phyloP scores from a whole-genome alignment of 768 basidiomycete genomes.

The Atractiella rhizophila region DNA sequence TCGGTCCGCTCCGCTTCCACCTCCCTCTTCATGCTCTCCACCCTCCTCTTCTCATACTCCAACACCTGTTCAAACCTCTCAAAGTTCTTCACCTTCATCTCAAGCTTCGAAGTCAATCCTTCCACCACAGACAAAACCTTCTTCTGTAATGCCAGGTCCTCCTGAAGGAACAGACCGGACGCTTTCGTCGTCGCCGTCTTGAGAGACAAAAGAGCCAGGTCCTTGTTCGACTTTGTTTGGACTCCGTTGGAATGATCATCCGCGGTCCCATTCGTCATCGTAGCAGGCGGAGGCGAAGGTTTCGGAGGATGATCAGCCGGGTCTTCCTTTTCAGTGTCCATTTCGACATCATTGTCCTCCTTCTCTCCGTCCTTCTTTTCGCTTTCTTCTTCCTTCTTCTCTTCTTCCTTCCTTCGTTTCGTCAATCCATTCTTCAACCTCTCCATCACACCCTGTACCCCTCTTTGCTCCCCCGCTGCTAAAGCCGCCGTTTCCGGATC shows the following conservation, averaged over 20 bases:
- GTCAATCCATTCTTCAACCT: conserved; percentile 23
- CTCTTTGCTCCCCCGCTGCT: conserved; percentile 69
- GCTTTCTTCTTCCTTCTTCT: conserved; percentile 10
- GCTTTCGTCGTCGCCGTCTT: conserved; percentile 73
- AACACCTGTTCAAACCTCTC: conserved; percentile 77
- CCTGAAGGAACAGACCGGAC: conserved; percentile 46
- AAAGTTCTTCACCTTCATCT: conserved; percentile 81
- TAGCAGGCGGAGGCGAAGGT: conserved; percentile 20
- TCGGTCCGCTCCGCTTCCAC: conserved; percentile 45
- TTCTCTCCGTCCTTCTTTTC: conserved; percentile 11
- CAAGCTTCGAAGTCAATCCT: conserved; percentile 48
- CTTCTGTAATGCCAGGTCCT: conserved; percentile 52
- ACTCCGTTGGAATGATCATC: not conserved
- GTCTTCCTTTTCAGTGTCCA: not conserved
- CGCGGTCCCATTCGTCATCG: not conserved
- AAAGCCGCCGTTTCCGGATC: conserved; percentile 72
- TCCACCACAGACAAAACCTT: conserved; percentile 58
- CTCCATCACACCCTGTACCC: too few species aligned
- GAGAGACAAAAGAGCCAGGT: conserved; percentile 66
- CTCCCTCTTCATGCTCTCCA: conserved; percentile 58
- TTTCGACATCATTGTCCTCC: conserved; percentile 3
- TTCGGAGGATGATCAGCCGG: conserved; percentile 7
- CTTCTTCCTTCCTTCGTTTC: conserved; percentile 7
- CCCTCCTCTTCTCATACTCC: conserved; percentile 60
- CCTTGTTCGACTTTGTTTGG: conserved; percentile 26